These are phyloP conservation scores for Yarrowia deformans DNA, from an alignment of 805 yeast species.

Conservation along the genomic window DNA sequence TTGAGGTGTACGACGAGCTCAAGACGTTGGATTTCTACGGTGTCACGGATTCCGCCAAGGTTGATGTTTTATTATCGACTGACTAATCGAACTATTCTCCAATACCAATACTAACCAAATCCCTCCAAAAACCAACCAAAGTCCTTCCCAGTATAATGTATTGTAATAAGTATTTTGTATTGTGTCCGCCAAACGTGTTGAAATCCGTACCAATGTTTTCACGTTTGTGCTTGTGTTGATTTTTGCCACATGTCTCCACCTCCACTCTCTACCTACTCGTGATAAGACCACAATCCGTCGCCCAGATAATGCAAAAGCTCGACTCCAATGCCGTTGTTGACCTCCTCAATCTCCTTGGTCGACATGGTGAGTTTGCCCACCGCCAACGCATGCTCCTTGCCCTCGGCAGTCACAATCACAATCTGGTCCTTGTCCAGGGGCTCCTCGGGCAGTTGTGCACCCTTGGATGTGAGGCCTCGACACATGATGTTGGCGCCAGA, in stretches of 20 bases:
- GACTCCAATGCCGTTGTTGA: constrained; percentile 88
- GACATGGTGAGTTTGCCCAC: constrained; percentile 88
- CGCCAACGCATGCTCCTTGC: constrained; percentile 89
- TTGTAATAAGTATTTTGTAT: constrained; percentile 1
- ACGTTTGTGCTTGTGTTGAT: too few relatives aligned
- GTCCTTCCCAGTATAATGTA: too few relatives aligned
- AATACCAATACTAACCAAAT: too few relatives aligned
- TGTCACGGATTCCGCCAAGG: not conserved
- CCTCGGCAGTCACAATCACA: constrained; percentile 88
- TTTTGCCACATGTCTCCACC: not conserved
- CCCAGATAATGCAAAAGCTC: constrained; percentile 85
- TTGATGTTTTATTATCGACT: not conserved
- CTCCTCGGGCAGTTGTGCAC: constrained; percentile 82
- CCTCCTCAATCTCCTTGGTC: constrained; percentile 81
- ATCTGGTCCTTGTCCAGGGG: constrained; percentile 70
- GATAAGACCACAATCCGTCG: constrained; percentile 67
- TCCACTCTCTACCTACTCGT: constrained; percentile 13
- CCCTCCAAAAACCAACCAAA: too few relatives aligned
- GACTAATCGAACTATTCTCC: too few relatives aligned
- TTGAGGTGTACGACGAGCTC: constrained; percentile 32
- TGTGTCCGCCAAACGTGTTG: too few relatives aligned
- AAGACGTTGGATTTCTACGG: constrained; percentile 33
- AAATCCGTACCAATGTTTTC: too few relatives aligned
- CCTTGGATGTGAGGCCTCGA: constrained; percentile 86
- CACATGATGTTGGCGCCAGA: constrained; percentile 98